Evolutionary conservation across 2,329 filamentous ascomycete species (phyloP), one percentile per base, ranked within the genome.

Genomic region (Daldinia sp.): DNA sequence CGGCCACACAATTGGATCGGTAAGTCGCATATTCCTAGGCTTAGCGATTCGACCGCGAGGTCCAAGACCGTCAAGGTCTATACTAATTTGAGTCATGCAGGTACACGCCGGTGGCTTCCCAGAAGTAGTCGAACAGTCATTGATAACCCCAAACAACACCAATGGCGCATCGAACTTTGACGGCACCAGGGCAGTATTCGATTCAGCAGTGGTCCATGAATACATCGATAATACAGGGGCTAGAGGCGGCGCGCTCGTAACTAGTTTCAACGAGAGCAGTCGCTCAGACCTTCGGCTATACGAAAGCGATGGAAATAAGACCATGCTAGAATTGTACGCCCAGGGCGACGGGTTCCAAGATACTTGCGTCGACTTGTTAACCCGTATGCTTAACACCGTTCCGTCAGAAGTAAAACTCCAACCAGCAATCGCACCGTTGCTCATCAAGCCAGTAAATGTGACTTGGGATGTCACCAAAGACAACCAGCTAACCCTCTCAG

Each of bases 231-330:
- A 58, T 5, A 73, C 59, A 8, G 70, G 70, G 3, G 47, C 61
- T 8, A 66, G 54, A 15, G 70, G 69, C n/a, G 71, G 71, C 1
- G 43, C 71, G 15, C 64, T 73, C 3, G 72, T 70, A 8, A 70
- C 67, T 8, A 71, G 71, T 51, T 71, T 56, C 53, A 74, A 74
- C 53, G 68, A 68, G 45, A 68, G 58, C 1, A 70, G 67, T 48
- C 67, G 68, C n/a, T 74, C 72, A 1, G 72, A 74, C 47, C 66
- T 71, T 6, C 67, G 73, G 8, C 45, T 74, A n/a, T 74, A 68
- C 56, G 69, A 66, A 29, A 72, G 69, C 37, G 73, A 75, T 30
- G 61, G 65, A 3, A 73, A 74, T 27, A 64, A 62, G 39, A 72
- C 72, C 4, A 75, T 74, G 72, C 41, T 63, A 23, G 55, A 63